Conservation (phyloP, 345 rosid species). For the Luvunga scandens region DNA sequence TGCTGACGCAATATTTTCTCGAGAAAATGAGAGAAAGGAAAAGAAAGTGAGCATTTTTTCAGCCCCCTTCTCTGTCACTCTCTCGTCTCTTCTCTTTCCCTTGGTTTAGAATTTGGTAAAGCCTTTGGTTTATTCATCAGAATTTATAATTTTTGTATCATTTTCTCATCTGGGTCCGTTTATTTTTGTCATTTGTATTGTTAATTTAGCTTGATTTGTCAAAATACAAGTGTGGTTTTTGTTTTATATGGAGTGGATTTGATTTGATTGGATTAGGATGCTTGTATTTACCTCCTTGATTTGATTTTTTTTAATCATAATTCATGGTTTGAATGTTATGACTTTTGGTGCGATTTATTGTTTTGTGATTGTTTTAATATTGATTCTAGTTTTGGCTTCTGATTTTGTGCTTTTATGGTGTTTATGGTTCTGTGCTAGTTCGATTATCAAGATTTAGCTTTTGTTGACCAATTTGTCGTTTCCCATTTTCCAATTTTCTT, state of each 20-base stretch:
- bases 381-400: background rate
- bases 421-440: background rate
- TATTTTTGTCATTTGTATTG: background rate
- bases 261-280: slow-evolving; percentile 5
- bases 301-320: background rate
- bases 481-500: background rate
- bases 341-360: background rate
- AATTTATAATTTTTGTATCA: background rate
- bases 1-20: slow-evolving; percentile 23
- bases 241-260: background rate
- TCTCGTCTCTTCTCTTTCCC: background rate
- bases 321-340: background rate
- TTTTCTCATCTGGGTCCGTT: background rate
- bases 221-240: background rate
- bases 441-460: background rate
- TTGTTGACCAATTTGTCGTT: background rate
- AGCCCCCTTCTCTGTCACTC: background rate
- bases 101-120: background rate
- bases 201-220: slow-evolving; percentile 7
- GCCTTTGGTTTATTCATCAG: background rate
- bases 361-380: background rate
- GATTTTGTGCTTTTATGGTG: background rate
- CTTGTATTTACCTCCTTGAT: background rate
- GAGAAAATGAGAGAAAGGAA: slow-evolving; percentile 14
- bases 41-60: slow-evolving; percentile 8